Evolutionary conservation across 2,329 filamentous ascomycete genomes (phyloP), one percentile per base, ranked within the genome.

Genomic region (Botryosphaeria dothidea): DNA sequence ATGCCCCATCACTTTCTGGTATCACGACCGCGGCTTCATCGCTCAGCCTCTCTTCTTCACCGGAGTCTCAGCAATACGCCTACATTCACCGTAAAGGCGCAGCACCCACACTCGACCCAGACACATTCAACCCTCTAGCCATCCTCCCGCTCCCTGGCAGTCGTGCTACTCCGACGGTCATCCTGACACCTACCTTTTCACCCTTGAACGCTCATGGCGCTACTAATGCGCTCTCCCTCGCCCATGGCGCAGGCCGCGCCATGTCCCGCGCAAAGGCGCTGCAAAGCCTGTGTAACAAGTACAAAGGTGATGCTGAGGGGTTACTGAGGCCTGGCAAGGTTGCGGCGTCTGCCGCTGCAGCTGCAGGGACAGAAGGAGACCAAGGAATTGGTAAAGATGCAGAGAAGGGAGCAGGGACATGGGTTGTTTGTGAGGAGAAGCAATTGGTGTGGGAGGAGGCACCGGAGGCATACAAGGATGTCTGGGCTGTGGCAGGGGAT

Each of bases 1-100:
- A 65, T 19, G 63, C 31, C 46, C n/a, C 43, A 7, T 17, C 9
- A 7, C 19, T 31, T 34, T 17, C 38, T 9, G 23, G 27, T 17
- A 41, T 46, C 27, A 29, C 34, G 2, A 13, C 34, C 3, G 36
- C 61, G n/a, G 46, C 48, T 15, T 27, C 34, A 7, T 36, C 46
- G 2, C 45, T 51, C 31, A 62, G 45, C 45, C 43, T 62, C 13
- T 49, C 43, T 4, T 27, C 38, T 15, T 3, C 21, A 3, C 25
- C 5, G 3, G 38, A 15, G 13, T 11, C 8, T 2, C 43, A n/a
- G 5, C 21, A 29, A 13, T 67, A 71, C 52, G 70, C 71, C n/a
- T 78, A 74, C 58, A 71, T 79, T 60, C 76, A 79, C 57, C 73
- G 76, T 62, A 79, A 79, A 72, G 77, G 77, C 23, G 76, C 75